A percentile compares a stretch with the other conserved stretches of the same genome.
Conservation (phyloP, 345 rosid genomes). For the Salix dunnii region DNA sequence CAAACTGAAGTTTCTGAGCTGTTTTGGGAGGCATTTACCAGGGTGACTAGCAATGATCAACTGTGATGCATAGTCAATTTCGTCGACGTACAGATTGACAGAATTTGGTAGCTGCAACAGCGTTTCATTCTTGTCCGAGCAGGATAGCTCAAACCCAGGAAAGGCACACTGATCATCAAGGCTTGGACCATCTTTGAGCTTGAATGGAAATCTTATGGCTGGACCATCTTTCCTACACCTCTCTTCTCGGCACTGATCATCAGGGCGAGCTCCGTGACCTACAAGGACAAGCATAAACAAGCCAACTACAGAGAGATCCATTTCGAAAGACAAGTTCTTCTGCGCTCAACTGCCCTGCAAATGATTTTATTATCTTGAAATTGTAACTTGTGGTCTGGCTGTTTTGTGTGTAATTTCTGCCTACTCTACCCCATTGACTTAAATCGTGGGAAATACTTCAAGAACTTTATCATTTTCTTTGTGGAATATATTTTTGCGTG, state of each 20-base stretch:
- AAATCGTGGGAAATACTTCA: neutral
- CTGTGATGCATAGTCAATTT: slow-evolving; percentile 15
- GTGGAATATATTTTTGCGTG: neutral
- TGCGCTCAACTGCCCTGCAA: neutral
- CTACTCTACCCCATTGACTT: neutral
- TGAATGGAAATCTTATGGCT: slow-evolving; percentile 13
- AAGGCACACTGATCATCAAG: too few relatives aligned
- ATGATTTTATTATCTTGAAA: neutral
- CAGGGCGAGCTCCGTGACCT: neutral
- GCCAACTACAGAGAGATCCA: neutral
- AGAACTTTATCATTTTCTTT: neutral
- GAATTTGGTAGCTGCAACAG: slow-evolving; percentile 18
- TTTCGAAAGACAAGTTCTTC: neutral
- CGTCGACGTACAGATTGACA: slow-evolving; percentile 5
- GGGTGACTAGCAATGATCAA: neutral
- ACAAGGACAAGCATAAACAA: neutral
- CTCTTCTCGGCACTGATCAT: neutral
- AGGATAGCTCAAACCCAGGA: slow-evolving; percentile 19
- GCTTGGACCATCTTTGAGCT: slow-evolving; percentile 4
- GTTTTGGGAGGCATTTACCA: neutral
- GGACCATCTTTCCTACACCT: slow-evolving; percentile 1
- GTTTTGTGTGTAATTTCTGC: neutral
- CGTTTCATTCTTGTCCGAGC: slow-evolving; percentile 5
- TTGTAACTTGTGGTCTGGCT: too few relatives aligned
- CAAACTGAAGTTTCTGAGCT: slow-evolving; percentile 4